Percentiles rank a stretch among this genome's conserved stretches.
These are phyloP conservation scores for Skeletonema grethae DNA, from an alignment of 108 stramenopile species.

Conservation along the genomic window DNA sequence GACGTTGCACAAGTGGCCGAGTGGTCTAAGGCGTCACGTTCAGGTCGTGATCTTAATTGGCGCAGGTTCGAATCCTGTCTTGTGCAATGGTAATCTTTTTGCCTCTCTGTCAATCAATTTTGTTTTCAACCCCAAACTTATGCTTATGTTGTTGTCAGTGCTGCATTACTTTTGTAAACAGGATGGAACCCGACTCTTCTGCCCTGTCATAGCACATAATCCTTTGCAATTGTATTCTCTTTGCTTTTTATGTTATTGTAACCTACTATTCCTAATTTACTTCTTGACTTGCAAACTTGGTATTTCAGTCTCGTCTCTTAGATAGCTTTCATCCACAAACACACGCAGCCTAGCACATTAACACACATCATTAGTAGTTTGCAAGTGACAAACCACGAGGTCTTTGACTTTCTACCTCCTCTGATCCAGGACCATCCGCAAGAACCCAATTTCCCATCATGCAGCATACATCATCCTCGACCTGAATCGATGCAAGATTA, in stretches of 20 bases:
- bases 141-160: no score
- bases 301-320: no score
- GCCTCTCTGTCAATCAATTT: no score
- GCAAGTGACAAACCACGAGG: slow-evolving; percentile 31
- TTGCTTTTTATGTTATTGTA: no score
- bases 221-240: no score
- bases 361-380: neutral
- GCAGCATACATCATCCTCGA: slow-evolving; percentile 89
- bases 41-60: slow-evolving; percentile 42
- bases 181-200: no score
- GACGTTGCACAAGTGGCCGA: slow-evolving; percentile 28
- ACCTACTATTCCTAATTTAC: no score
- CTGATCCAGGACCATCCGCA: slow-evolving; percentile 26
- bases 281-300: no score
- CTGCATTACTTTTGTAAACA: no score
- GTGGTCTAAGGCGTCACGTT: slow-evolving; percentile 53
- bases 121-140: no score
- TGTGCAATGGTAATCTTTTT: neutral
- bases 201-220: no score
- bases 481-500: slow-evolving; percentile 78
- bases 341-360: neutral
- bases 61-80: slow-evolving; percentile 50
- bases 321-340: no score
- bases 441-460: slow-evolving; percentile 93
- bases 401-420: slow-evolving; percentile 14